A percentile compares a stretch with the other conserved stretches of the same genome.
Evolutionary conservation across 306 rosid species (phyloP).

Genomic region (Pyrus betulifolia): DNA sequence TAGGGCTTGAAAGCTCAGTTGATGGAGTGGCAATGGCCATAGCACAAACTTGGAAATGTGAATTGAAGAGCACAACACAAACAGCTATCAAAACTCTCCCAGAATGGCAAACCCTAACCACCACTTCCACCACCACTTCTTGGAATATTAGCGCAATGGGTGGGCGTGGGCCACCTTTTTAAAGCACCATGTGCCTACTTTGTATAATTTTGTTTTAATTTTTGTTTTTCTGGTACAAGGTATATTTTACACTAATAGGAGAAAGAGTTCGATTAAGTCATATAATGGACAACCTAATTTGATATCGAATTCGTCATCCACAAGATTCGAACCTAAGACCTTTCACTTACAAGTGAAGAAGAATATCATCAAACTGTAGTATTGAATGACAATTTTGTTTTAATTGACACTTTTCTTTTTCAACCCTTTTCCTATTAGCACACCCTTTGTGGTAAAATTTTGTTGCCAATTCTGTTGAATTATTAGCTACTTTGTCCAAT

Average conservation of each 20-base stretch:
- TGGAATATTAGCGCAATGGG: conserved; percentile 15
- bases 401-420: conserved; percentile 9
- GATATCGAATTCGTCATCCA: too few species aligned
- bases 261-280: too few species aligned
- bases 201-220: not conserved
- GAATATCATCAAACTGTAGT: too few species aligned
- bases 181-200: not conserved
- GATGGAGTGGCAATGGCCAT: conserved; percentile 10
- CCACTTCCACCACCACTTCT: conserved; percentile 15
- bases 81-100: conserved; percentile 32
- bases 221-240: too few species aligned
- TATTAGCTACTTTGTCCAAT: conserved; percentile 12
- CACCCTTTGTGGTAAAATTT: conserved; percentile 28
- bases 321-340: too few species aligned
- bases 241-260: too few species aligned
- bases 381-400: not conserved
- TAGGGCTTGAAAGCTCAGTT: conserved; percentile 30
- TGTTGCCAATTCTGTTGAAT: not conserved
- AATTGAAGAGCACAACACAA: conserved; percentile 20
- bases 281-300: too few species aligned
- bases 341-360: too few species aligned
- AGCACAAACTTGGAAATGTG: conserved; percentile 21
- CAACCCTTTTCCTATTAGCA: conserved; percentile 32
- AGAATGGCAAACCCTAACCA: conserved; percentile 24
- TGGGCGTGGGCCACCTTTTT: conserved; percentile 7